phyloP scores from a whole-genome alignment of 176 grass and related monocot species.

The Eragrostis nindensis region DNA sequence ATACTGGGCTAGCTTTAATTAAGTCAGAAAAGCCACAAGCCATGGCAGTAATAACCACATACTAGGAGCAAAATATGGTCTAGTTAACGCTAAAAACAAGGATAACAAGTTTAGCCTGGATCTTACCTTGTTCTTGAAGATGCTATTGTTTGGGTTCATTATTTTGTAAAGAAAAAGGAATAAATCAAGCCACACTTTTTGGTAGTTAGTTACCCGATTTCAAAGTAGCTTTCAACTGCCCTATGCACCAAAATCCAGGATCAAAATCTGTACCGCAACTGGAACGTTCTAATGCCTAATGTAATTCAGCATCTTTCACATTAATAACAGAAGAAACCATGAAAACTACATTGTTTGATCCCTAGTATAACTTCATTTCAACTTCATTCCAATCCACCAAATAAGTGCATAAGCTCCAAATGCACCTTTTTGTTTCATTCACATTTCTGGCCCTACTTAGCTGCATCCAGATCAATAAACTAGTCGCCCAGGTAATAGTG shows the following conservation, averaged over 20 bases:
- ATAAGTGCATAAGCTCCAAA: too few relatives aligned
- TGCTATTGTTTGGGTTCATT: neutral
- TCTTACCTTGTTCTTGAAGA: neutral
- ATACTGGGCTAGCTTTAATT: neutral
- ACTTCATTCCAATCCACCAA: too few relatives aligned
- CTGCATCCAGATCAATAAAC: too few relatives aligned
- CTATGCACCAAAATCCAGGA: too few relatives aligned
- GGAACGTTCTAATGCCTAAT: neutral
- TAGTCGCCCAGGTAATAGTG: too few relatives aligned
- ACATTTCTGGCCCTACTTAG: too few relatives aligned
- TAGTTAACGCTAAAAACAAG: neutral
- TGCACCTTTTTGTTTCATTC: too few relatives aligned
- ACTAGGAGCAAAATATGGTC: neutral
- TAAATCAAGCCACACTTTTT: neutral
- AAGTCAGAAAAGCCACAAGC: neutral
- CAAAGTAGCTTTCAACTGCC: too few relatives aligned
- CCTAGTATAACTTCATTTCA: too few relatives aligned
- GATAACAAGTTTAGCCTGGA: conserved; percentile 6
- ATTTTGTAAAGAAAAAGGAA: neutral
- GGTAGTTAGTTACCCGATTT: too few relatives aligned
- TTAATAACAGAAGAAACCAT: neutral
- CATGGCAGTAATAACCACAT: neutral
- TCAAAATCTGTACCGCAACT: neutral
- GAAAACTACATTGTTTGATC: neutral
- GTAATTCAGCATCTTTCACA: conserved; percentile 8